A percentile compares a stretch with the other conserved stretches of the same genome.
These are phyloP conservation scores for Gentiana macrophylla DNA, from an alignment of 257 asterid species.

Conservation along the genomic window DNA sequence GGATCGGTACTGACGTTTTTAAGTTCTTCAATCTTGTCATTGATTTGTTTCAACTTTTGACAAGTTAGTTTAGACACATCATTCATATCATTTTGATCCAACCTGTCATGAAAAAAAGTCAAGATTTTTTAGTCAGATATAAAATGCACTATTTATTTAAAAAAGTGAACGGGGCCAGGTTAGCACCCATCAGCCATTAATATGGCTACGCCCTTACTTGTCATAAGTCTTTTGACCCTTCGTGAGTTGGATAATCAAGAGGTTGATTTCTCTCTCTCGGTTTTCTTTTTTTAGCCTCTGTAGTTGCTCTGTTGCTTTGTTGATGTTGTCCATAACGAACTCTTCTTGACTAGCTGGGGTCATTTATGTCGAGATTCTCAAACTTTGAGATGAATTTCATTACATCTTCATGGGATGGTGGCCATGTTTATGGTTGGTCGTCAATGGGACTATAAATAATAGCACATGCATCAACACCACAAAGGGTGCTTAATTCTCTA, in stretches of 20 bases:
- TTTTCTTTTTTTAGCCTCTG: background rate
- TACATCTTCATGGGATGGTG: background rate
- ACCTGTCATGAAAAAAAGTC: too few species aligned
- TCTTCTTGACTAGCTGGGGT: background rate
- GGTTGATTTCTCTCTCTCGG: background rate
- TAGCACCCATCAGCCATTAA: too few species aligned
- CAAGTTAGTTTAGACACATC: too few species aligned
- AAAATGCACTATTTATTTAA: too few species aligned
- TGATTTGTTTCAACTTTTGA: too few species aligned
- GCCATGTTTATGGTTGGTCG: slow-evolving; percentile 1
- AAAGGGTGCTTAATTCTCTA: background rate
- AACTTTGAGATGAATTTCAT: background rate
- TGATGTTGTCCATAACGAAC: background rate
- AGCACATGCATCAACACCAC: background rate
- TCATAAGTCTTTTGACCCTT: background rate
- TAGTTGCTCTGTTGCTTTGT: background rate
- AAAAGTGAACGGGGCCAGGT: too few species aligned
- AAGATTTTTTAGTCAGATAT: too few species aligned
- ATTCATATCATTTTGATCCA: too few species aligned
- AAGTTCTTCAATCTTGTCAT: too few species aligned
- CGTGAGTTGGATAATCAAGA: background rate
- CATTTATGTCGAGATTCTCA: background rate
- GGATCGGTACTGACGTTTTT: too few species aligned
- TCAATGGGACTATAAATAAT: background rate
- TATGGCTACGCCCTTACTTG: too few species aligned